Percentiles rank a stretch among this genome's conserved stretches.
Conservation (phyloP, 2,329 filamentous ascomycete species). For the Calonectria pseudoturangicola region DNA sequence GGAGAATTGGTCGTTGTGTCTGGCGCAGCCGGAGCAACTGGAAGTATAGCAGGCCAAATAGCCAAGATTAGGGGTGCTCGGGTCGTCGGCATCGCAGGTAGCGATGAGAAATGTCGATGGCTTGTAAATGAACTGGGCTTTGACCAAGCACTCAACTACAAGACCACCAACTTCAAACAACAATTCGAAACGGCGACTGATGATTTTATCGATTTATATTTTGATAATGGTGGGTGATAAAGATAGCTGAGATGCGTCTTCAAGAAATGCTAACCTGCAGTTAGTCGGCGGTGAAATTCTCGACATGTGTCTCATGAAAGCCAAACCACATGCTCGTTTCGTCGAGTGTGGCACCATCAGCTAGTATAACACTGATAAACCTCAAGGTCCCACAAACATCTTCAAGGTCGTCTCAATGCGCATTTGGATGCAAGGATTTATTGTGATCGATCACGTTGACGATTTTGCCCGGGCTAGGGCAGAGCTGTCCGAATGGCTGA, state of each 20-base stretch:
- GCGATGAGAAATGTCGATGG: conserved; percentile 80
- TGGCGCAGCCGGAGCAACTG: conserved; percentile 86
- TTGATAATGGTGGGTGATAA: conserved; percentile 72
- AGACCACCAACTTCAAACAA: conserved; percentile 74
- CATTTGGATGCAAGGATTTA: conserved; percentile 81
- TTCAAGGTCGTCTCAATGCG: conserved; percentile 67
- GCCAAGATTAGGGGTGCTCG: conserved; percentile 80
- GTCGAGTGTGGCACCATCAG: conserved; percentile 83
- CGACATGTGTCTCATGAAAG: conserved; percentile 66
- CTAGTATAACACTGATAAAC: conserved; percentile 75
- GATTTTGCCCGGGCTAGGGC: conserved; percentile 75
- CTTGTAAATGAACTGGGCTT: conserved; percentile 78
- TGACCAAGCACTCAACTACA: conserved; percentile 82
- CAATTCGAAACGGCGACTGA: conserved; percentile 76
- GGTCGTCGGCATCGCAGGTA: conserved; percentile 81
- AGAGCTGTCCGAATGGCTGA: conserved; percentile 80
- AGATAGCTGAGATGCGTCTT: too few relatives aligned
- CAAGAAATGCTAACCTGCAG: too few relatives aligned
- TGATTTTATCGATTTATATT: conserved; percentile 80
- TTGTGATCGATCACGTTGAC: conserved; percentile 80
- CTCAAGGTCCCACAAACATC: neutral
- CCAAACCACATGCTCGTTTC: conserved; percentile 82
- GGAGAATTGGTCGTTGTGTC: conserved; percentile 86
- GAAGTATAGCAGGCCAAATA: conserved; percentile 85
- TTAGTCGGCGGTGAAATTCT: conserved; percentile 42